phyloP scores from a whole-genome alignment of 163 green algal genomes.

The Botryococcus braunii region DNA sequence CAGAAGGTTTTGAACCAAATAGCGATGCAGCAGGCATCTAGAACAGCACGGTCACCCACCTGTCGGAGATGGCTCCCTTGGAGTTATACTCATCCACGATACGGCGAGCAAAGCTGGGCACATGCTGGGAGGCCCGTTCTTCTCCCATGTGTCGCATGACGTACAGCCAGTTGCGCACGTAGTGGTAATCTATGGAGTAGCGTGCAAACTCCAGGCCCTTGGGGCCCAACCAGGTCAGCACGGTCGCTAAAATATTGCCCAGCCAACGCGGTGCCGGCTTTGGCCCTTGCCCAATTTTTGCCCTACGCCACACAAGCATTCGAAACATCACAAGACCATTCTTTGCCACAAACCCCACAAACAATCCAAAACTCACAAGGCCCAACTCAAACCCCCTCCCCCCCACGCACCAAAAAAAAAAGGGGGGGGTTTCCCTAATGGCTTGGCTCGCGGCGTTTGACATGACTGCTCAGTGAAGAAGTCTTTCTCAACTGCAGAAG shows the following conservation, averaged over 20 bases:
- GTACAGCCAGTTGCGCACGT: constrained; percentile 93
- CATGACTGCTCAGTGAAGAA: too few species aligned
- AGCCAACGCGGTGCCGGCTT: constrained; percentile 73
- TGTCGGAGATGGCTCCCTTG: constrained; percentile 29
- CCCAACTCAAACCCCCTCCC: too few species aligned
- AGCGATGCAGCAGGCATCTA: too few species aligned
- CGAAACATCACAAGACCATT: background rate
- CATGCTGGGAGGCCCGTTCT: constrained; percentile 54
- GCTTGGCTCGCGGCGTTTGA: too few species aligned
- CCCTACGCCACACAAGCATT: constrained; percentile 24
- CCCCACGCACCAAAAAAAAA: too few species aligned
- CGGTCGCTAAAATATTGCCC: constrained; percentile 78
- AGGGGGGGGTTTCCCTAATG: too few species aligned
- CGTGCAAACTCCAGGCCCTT: constrained; percentile 93
- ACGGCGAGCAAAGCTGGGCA: constrained; percentile 67
- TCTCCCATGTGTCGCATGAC: constrained; percentile 67
- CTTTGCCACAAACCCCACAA: too few species aligned
- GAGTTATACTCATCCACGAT: constrained; percentile 76
- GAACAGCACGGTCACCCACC: background rate
- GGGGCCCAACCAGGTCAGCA: constrained; percentile 75
- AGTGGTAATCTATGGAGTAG: constrained; percentile 96
- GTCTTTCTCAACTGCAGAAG: too few species aligned
- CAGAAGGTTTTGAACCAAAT: too few species aligned
- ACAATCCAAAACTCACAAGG: too few species aligned
- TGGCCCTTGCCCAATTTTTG: constrained; percentile 71